Percentiles rank a stretch among this genome's conserved stretches.
phyloP scores from a whole-genome alignment of 2,329 filamentous ascomycete genomes.

The Phaeomoniella chlamydospora region DNA sequence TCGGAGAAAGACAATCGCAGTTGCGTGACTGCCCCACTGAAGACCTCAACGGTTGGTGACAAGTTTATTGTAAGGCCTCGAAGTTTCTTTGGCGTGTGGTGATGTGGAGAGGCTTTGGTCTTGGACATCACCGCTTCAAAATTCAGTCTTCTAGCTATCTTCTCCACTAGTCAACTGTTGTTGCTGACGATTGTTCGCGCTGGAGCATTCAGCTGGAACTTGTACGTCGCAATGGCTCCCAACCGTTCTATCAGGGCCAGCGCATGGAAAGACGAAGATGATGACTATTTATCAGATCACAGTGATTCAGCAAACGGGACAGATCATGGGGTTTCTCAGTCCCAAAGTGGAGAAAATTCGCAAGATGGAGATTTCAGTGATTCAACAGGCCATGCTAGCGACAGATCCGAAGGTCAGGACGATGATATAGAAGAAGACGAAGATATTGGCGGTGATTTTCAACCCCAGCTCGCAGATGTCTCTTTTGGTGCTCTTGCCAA shows the following conservation, averaged over 20 bases:
- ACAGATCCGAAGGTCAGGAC: constrained; percentile 20
- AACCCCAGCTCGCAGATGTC: constrained; percentile 40
- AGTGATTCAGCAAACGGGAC: neutral
- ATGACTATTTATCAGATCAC: neutral
- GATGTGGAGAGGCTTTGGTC: too few species aligned
- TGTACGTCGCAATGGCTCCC: neutral
- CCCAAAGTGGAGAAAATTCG: neutral
- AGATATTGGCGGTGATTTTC: constrained; percentile 16
- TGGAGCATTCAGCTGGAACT: too few species aligned
- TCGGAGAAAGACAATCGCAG: too few species aligned
- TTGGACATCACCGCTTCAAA: too few species aligned
- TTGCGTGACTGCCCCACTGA: too few species aligned
- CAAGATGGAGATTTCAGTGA: neutral
- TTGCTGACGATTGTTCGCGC: too few species aligned
- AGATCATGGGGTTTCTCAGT: neutral
- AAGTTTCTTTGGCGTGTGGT: too few species aligned
- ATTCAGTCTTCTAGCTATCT: too few species aligned
- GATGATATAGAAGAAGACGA: constrained; percentile 19
- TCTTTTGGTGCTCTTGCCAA: constrained; percentile 85
- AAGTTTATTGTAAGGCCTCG: too few species aligned
- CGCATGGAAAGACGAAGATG: neutral
- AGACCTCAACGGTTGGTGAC: too few species aligned
- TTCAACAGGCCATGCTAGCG: constrained; percentile 10
- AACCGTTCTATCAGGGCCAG: neutral
- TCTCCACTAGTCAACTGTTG: too few species aligned